Base-by-base conservation (phyloP, 768 basidiomycete species). In the Xerocomellus intermedius region DNA sequence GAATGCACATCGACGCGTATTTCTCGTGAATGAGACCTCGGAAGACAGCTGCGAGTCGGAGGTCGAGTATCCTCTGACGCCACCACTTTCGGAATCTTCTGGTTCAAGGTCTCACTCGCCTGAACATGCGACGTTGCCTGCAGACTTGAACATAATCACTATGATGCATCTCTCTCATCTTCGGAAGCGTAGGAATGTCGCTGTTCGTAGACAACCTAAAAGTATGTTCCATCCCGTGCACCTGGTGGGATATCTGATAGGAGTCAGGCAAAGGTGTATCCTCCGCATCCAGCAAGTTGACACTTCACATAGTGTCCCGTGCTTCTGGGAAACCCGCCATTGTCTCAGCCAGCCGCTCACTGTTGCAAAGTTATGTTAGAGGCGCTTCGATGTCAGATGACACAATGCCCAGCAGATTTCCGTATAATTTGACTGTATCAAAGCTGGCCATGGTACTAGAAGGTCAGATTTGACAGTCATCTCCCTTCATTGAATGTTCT, bases 31-130 rank as follows among this genome's bases (percentile, higher is more conserved):
- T 49, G 69, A 67, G 51, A 46, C 33, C 44, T 62, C 36, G 30
- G 60, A 58, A 50, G 71, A 77, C 30, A 73, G 72, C 19, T 74
- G 75, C 50, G 80, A 79, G 52, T 81, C 82, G 19, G 86, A 88
- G 52, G 69, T 80, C 4, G 81, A 84, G 63, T 90, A 84, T 67
- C 90, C 89, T 38, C 74, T 82, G 42, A 91, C 89, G 0, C 90
- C 89, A n/a, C 90, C 89, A 4, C 73, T 80, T 17, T 91, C 89
- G 8, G 89, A 89, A 66, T 79, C 78, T 62, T 83, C 86, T 24
- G 82, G 80, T 24, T 88, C 88, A 12, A 76, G 84, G 53, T 77
- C 84, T 28, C 72, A 83, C 24, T 85, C 86, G 3, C 86, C 86
- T 10, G 77, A 74, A 39, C 53, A n/a, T 30, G 49, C 41, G 21